Base-by-base conservation (phyloP, 805 yeast species). In the Kluyveromyces starmeri region DNA sequence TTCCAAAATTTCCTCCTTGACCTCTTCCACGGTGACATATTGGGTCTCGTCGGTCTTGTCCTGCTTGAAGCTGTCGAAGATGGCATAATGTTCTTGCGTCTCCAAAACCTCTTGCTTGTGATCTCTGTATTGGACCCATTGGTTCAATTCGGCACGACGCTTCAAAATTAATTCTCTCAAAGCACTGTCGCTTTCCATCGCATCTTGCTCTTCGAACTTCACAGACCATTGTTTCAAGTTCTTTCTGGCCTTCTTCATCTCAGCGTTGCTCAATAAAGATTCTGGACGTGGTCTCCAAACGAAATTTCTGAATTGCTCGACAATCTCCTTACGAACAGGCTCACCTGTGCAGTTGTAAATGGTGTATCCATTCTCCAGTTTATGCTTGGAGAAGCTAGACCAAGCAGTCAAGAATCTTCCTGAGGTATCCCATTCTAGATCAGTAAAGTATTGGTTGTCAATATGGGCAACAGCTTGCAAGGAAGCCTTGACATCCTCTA, bases 281-380 rank as follows among this genome's bases (percentile, higher is more conserved):
- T 73, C 74, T 34, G 98, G 98, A 66, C 98, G 79, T 52, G 97
- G 97, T 70, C 99, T 83, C 99, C 99, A 92, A 42, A 75, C 68
- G 52, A 89, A 83, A 42, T 83, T 88, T 64, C 78, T 83, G 73
- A 92, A 85, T 37, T 78, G 82, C 50, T 83, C 92, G 41, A 83
- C 60, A 16, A 71, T 60, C 53, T 88, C 95, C 49, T 83, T 92
- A 47, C 78, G 76, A 41, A 84, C 59, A 45, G 77, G 46, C 46
- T 67, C 70, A 52, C 98, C 99, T 32, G 82, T 78, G 59, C 83
- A 71, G 58, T 86, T 94, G 64, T 70, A 88, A 44, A 92, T 64
- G 59, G 75, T 83, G 73, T 78, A 92, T 44, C 98, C 98, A 51
- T 88, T 85, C 55, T 84, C 95, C 43, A 83, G 70, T 50, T 78